phyloP scores from a whole-genome alignment of 2,329 filamentous ascomycete species.

The Penicillium verrucosum region DNA sequence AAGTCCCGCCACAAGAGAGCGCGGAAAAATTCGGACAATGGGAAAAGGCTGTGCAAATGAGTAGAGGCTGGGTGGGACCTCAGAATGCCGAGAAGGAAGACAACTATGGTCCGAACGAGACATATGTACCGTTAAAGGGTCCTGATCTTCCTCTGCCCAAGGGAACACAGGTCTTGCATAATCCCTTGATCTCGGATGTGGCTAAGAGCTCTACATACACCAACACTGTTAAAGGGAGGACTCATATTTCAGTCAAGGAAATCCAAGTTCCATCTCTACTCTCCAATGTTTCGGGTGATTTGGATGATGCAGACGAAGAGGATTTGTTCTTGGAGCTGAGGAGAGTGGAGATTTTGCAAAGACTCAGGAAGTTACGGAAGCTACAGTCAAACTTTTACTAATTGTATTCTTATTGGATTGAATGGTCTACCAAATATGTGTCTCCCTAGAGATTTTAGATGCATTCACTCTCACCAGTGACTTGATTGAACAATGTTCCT shows the following conservation, averaged over 20 bases:
- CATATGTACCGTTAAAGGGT: background rate
- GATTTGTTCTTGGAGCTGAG: slow-evolving; percentile 35
- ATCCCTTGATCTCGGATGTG: slow-evolving; percentile 9
- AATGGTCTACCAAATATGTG: background rate
- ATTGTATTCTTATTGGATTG: background rate
- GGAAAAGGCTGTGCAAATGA: slow-evolving; percentile 73
- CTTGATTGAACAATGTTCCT: too few relatives aligned
- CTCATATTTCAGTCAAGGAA: slow-evolving; percentile 16
- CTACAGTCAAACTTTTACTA: slow-evolving; percentile 19
- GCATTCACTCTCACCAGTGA: too few relatives aligned
- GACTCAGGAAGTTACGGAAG: slow-evolving; percentile 32
- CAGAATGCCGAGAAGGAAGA: background rate
- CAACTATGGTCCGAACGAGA: background rate
- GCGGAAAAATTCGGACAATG: slow-evolving; percentile 62
- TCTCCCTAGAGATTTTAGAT: too few relatives aligned
- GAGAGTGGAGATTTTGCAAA: slow-evolving; percentile 36
- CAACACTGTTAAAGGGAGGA: slow-evolving; percentile 3
- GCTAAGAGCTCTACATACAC: slow-evolving; percentile 6
- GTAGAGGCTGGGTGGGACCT: slow-evolving; percentile 59
- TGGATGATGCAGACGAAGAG: slow-evolving; percentile 37
- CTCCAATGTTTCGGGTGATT: slow-evolving; percentile 20
- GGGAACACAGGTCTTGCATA: background rate
- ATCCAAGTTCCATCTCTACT: slow-evolving; percentile 9
- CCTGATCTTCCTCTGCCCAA: background rate
- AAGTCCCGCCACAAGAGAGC: slow-evolving; percentile 54